These are phyloP conservation scores for Starmerella bombi DNA, from an alignment of 805 yeast genomes.

Conservation along the genomic window DNA sequence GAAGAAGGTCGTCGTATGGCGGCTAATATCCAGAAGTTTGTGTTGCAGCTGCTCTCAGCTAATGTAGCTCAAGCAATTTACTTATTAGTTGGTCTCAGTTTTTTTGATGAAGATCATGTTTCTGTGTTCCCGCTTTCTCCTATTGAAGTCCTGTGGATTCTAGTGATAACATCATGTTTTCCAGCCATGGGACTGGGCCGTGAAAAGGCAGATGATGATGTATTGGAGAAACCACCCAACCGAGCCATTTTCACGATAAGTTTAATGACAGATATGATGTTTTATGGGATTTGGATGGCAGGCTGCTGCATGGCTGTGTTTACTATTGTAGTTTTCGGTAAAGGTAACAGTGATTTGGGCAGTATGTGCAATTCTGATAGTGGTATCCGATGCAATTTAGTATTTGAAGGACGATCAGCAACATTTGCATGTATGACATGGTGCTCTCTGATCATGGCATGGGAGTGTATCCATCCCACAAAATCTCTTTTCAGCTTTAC, in stretches of 20 bases:
- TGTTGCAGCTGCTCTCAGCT: slow-evolving; percentile 56
- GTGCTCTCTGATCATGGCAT: slow-evolving; percentile 68
- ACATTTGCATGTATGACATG: slow-evolving; percentile 75
- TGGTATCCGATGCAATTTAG: slow-evolving; percentile 40
- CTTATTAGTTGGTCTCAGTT: slow-evolving; percentile 59
- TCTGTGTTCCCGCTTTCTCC: slow-evolving; percentile 78
- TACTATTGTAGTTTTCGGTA: slow-evolving; percentile 51
- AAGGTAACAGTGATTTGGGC: slow-evolving; percentile 52
- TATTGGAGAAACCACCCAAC: slow-evolving; percentile 53
- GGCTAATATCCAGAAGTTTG: slow-evolving; percentile 64
- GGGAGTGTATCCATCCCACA: slow-evolving; percentile 69
- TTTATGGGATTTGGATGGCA: slow-evolving; percentile 66
- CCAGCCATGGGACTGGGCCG: slow-evolving; percentile 76
- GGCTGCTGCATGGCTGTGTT: slow-evolving; percentile 54
- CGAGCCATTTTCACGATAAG: slow-evolving; percentile 54
- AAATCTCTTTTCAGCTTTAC: slow-evolving; percentile 59
- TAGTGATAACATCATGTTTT: slow-evolving; percentile 65
- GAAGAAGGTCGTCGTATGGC: slow-evolving; percentile 76
- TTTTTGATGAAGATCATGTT: slow-evolving; percentile 44
- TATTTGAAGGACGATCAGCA: slow-evolving; percentile 62
- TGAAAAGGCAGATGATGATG: slow-evolving; percentile 49
- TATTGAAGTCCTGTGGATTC: slow-evolving; percentile 67
- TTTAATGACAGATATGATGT: slow-evolving; percentile 52
- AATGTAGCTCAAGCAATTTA: slow-evolving; percentile 60
- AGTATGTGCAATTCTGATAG: slow-evolving; percentile 43